phyloP scores from a whole-genome alignment of 345 rosid genomes.

The Eucalyptus sideroxylon region DNA sequence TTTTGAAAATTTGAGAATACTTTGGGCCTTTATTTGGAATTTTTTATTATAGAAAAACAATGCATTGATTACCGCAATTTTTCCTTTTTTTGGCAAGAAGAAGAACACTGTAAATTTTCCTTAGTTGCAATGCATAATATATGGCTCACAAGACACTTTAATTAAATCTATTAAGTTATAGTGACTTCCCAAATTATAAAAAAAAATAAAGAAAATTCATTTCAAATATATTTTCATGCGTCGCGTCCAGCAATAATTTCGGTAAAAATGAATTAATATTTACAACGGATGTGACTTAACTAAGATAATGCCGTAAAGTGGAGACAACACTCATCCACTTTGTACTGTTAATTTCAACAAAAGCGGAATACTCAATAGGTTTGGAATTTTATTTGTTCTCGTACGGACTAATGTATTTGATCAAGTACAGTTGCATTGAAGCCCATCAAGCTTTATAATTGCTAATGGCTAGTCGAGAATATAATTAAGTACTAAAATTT shows the following conservation, averaged over 20 bases:
- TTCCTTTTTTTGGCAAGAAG: too few relatives aligned
- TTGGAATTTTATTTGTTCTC: not conserved
- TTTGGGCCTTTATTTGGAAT: too few relatives aligned
- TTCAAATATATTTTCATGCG: not conserved
- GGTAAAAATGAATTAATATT: not conserved
- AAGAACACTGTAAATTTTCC: too few relatives aligned
- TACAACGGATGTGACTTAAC: not conserved
- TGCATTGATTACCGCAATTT: too few relatives aligned
- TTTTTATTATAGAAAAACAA: too few relatives aligned
- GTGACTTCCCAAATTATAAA: too few relatives aligned
- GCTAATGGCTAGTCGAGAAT: not conserved
- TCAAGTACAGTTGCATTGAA: not conserved
- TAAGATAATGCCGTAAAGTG: not conserved
- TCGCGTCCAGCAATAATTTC: not conserved
- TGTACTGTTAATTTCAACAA: not conserved
- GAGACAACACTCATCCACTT: not conserved
- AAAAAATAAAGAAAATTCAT: not conserved
- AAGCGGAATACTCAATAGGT: not conserved
- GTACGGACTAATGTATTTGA: not conserved
- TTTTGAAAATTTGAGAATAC: too few relatives aligned
- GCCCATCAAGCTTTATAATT: not conserved
- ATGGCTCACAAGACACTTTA: too few relatives aligned
- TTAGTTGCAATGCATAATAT: too few relatives aligned
- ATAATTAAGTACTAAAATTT: not conserved
- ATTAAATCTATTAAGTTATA: too few relatives aligned